phyloP scores from a whole-genome alignment of 257 asterid genomes.

The Penstemon barbatus region DNA sequence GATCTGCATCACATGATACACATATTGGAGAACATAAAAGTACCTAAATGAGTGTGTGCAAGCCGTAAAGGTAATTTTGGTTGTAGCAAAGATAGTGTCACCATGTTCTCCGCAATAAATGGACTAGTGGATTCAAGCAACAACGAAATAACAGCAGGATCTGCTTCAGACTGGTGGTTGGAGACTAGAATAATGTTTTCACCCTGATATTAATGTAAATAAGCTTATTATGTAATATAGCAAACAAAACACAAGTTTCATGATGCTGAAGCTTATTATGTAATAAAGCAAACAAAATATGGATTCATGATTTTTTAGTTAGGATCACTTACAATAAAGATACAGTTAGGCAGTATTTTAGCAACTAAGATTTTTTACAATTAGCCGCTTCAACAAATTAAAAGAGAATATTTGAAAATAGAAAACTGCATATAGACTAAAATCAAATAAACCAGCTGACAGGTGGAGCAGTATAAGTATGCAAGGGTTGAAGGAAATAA shows the following conservation, averaged over 20 bases:
- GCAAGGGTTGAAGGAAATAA: background rate
- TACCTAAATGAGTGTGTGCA: constrained; percentile 6
- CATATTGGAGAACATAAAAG: constrained; percentile 25
- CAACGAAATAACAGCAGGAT: constrained; percentile 87
- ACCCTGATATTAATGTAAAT: constrained; percentile 57
- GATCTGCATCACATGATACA: constrained; percentile 56
- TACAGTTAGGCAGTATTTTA: constrained; percentile 2
- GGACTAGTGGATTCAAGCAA: constrained; percentile 77
- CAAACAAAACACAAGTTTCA: constrained; percentile 23
- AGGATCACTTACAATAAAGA: constrained; percentile 1
- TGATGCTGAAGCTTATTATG: background rate
- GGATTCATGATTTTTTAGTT: background rate
- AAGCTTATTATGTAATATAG: constrained; percentile 19
- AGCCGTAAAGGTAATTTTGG: constrained; percentile 21
- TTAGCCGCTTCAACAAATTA: background rate
- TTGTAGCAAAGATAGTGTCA: constrained; percentile 29
- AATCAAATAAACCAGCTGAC: constrained; percentile 10
- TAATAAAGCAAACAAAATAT: too few species aligned
- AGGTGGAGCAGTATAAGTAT: constrained; percentile 4
- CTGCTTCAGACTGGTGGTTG: constrained; percentile 98
- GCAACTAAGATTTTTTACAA: constrained; percentile 17
- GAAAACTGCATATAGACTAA: background rate
- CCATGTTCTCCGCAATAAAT: constrained; percentile 79
- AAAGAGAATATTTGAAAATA: background rate
- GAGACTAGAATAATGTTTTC: constrained; percentile 86